A percentile compares a stretch with the other conserved stretches of the same genome.
Evolutionary conservation across 345 rosid species (phyloP).

Genomic region (Acer campestre): DNA sequence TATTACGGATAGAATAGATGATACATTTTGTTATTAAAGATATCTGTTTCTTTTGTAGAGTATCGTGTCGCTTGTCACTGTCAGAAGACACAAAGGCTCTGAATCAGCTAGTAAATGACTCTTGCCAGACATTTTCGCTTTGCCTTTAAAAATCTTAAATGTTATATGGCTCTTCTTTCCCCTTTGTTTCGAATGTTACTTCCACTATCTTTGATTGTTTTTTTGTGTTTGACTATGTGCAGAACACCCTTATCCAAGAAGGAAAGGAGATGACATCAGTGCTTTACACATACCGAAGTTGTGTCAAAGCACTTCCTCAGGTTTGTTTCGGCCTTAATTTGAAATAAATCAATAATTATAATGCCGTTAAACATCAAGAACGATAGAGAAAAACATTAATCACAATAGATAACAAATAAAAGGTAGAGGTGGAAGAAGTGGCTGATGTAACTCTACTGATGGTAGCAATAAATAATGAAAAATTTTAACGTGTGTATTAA

Average conservation of each 20-base stretch:
- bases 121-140: slow-evolving; percentile 12
- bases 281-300: slow-evolving; percentile 95
- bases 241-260: slow-evolving; percentile 90
- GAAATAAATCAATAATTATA: not conserved
- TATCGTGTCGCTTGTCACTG: slow-evolving; percentile 84
- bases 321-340: slow-evolving; percentile 32
- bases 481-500: not conserved
- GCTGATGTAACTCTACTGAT: not conserved
- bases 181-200: not conserved
- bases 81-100: slow-evolving; percentile 99
- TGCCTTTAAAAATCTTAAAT: slow-evolving; percentile 1
- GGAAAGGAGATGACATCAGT: slow-evolving; percentile 98
- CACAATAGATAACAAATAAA: not conserved
- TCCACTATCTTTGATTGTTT: slow-evolving; percentile 9
- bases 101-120: slow-evolving; percentile 77
- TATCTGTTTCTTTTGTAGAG: slow-evolving; percentile 46
- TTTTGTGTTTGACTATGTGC: slow-evolving; percentile 32
- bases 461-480: not conserved
- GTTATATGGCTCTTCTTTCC: not conserved
- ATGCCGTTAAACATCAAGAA: not conserved
- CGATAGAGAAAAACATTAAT: not conserved
- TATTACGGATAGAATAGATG: not conserved
- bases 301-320: slow-evolving; percentile 99
- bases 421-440: not conserved
- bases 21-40: slow-evolving; percentile 3